Base-by-base conservation (phyloP, 495 filamentous ascomycete species). In the Lophium mytilinum region DNA sequence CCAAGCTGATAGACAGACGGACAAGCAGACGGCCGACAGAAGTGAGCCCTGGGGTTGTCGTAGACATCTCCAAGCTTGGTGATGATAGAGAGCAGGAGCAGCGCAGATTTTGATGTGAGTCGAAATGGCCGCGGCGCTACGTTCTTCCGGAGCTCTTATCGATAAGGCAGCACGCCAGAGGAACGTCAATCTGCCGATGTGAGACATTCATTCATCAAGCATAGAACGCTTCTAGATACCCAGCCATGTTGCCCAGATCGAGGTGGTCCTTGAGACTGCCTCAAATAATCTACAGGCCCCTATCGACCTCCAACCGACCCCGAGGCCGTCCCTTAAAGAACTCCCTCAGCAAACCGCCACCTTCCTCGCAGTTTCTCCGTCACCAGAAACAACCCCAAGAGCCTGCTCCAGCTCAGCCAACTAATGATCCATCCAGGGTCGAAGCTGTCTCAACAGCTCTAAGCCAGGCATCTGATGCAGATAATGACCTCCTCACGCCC, bases 401-500 rank as follows among this genome's bases (percentile, higher is more conserved):
- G 14, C 14, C 21, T 30, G 24, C 40, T 34, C 46, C 37, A 35
- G 17, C 50, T 17, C 43, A 58, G 34, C 21, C 17, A 19, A 43
- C 33, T 19, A 18, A 18, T 9, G 30, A 56, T 45, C 54, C 49
- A 1, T 60, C 66, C 8, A 58, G 52, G 37, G 40, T 51, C 17
- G 62, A 68, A 43, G 61, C 61, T 11, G 63, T 66, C 11, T 65
- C 66, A 34, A 37, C 21, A 17, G 54, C 58, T 21, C 53, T 65
- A 37, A 40, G 51, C 3, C 50, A 52, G 19, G 52, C 24, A 10
- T 51, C 62, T 10, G 57, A 61, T 40, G 24, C 54, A n/a, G 50
- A 65, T 48, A 67, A 66, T 37, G 56, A 57, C 46, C 65, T 74
- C 50, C 50, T 73, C 18, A 53, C 69, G 14, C 66, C 68, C 6